phyloP scores from a whole-genome alignment of 345 rosid species.

The Populus alba region DNA sequence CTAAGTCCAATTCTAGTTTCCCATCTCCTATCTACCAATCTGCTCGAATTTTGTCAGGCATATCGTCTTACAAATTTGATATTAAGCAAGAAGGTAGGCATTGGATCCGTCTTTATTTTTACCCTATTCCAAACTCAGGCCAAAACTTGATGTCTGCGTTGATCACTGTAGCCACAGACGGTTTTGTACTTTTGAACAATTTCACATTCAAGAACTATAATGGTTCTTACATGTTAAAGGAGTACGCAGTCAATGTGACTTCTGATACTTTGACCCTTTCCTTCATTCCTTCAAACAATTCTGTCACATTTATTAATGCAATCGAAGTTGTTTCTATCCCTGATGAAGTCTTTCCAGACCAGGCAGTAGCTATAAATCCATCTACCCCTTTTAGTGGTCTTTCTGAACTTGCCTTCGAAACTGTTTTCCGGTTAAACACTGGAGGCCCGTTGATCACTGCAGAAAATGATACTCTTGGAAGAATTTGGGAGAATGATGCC shows the following conservation, averaged over 20 bases:
- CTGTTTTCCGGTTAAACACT: constrained; percentile 84
- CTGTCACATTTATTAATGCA: constrained; percentile 85
- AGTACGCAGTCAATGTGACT: constrained; percentile 83
- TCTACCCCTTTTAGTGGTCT: constrained; percentile 58
- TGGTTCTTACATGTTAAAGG: constrained; percentile 69
- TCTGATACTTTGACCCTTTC: constrained; percentile 56
- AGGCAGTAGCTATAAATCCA: constrained; percentile 66
- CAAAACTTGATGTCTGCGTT: constrained; percentile 58
- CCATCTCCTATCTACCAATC: constrained; percentile 65
- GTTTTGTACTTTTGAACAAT: constrained; percentile 81
- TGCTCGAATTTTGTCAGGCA: constrained; percentile 71
- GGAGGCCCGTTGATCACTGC: constrained; percentile 90
- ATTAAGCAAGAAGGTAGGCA: constrained; percentile 72
- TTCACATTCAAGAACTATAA: constrained; percentile 67
- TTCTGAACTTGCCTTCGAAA: constrained; percentile 68
- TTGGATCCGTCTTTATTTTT: constrained; percentile 97
- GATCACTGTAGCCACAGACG: constrained; percentile 65
- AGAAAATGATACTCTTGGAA: constrained; percentile 85
- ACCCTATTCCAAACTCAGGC: constrained; percentile 51
- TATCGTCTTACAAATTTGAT: constrained; percentile 68
- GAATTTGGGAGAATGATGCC: constrained; percentile 86
- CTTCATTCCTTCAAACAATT: constrained; percentile 69
- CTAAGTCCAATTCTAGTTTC: constrained; percentile 44
- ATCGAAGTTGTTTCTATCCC: constrained; percentile 91
- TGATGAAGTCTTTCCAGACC: constrained; percentile 67